These are phyloP conservation scores for Tricholoma hemisulphureum DNA, from an alignment of 768 basidiomycete genomes.

Conservation along the genomic window DNA sequence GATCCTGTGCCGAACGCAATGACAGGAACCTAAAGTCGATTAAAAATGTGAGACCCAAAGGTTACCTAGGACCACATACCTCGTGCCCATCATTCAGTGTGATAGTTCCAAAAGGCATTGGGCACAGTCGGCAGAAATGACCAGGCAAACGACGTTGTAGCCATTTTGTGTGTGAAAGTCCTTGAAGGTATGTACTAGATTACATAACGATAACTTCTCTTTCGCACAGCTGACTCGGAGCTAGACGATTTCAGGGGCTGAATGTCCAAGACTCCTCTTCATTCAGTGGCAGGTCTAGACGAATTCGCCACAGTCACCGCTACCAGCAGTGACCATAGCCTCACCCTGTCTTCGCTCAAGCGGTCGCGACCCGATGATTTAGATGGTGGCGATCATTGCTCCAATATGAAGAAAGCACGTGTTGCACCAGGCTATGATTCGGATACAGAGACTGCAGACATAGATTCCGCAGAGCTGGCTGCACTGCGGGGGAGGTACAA, in stretches of 20 bases:
- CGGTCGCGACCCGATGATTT: neutral
- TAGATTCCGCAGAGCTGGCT: slow-evolving; percentile 11
- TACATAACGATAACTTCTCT: no score
- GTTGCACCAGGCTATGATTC: slow-evolving; percentile 4
- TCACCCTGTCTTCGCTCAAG: neutral
- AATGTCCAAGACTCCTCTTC: neutral
- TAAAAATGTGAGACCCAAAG: neutral
- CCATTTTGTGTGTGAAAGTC: no score
- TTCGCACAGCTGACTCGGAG: no score
- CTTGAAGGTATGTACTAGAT: no score
- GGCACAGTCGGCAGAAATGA: neutral
- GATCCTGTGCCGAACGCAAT: slow-evolving; percentile 65
- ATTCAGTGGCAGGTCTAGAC: neutral
- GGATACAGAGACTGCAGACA: slow-evolving; percentile 11
- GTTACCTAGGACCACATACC: no score
- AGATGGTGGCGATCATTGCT: neutral
- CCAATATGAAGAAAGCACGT: neutral
- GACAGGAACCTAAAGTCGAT: slow-evolving; percentile 47
- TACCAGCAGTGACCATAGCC: neutral
- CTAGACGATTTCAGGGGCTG: neutral
- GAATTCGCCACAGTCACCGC: neutral
- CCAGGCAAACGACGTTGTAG: neutral
- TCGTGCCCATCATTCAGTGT: slow-evolving; percentile 42
- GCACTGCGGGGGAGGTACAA: slow-evolving; percentile 12
- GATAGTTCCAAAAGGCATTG: slow-evolving; percentile 37